Evolutionary conservation across 345 rosid species (phyloP), one percentile per base, ranked within the genome.

Genomic region (Eucalyptus leucophloia): DNA sequence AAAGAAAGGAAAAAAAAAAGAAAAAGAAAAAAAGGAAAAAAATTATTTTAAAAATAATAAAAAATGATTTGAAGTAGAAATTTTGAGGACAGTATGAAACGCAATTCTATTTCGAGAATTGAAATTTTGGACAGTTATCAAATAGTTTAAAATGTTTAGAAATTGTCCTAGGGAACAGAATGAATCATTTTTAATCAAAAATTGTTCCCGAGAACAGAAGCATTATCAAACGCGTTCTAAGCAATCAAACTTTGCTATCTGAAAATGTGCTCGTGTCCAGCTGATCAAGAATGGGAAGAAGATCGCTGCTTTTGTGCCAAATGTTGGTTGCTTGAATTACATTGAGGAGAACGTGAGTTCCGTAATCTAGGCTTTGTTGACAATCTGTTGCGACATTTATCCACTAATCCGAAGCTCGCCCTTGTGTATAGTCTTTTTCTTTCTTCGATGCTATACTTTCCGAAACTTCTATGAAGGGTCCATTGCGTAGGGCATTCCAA

Each of bases 281-380:
- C 83, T 93, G 88, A 91, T 93, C 45, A 93, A 93, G 91, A 93
- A 93, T 53, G 93, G 92, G 19, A 93, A 92, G 87, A 93, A 93
- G 56, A 92, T 91, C 88, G 93, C 92, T 81, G 92, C 93, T 49
- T 89, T 92, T 82, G 92, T 91, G 32, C 93, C 93, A 26, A 93
- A 92, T 50, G 94, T 91, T 86, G 93, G 93, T 92, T 93, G 93
- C 91, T 91, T 92, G 44, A 93, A 93, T 89, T 92, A 60, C 90
- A 93, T 91, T 45, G 94, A 93, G 86, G 94, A 91, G 77, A 93
- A 92, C 56, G 93, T 93, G 50, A 91, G 92, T 83, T 49, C 54
- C 34, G 2, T 16, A 65, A 65, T 65, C 37, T 15, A 65, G 21
- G 77, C 37, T n/a, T 15, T 65, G 24, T 65, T 65, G 37, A 65